Base-by-base conservation (phyloP, 805 yeast genomes). In the Candida dajiaensis region DNA sequence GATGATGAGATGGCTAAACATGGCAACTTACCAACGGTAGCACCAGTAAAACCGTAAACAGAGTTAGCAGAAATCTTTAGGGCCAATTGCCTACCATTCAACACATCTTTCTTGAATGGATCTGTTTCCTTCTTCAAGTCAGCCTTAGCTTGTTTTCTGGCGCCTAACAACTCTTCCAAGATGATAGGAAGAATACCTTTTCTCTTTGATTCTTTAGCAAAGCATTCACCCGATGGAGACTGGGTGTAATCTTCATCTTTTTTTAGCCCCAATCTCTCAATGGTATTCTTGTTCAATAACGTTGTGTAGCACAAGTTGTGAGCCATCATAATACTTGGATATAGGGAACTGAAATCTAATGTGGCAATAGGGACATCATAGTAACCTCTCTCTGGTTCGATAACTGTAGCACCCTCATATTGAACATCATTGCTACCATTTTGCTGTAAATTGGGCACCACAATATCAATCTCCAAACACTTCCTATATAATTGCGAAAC, bases 291-390 rank as follows among this genome's bases (percentile, higher is more conserved):
- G 54, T 79, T 84, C 44, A 92, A 67, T 40, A 94, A 69, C 0
- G 99, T 90, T 0, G 99, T 94, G 65, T 94, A 94, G 64, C 99
- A 94, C 49, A 94, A 70, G 64, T 94, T 94, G 66, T 94, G 98
- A 0, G 99, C 99, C 95, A 95, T 94, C 96, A 94, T 90, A 59
- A 94, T 94, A 49, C 97, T 88, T 6, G 99, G 99, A 67, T 94
- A 94, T 74, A 94, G 75, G 46, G 97, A 89, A 55, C 96, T 89
- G 79, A 94, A 94, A 81, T 94, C 99, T 53, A 94, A 75, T 0
- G 99, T 94, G 2, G 99, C 97, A 61, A 94, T 92, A 1, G 99
- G 99, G 15, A 86, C 90, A 66, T 89, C 96, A 59, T 94, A 95
- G 65, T 89, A 95, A 2, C 99, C 99, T 64, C 97, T 80, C 6